A percentile compares a stretch with the other conserved stretches of the same genome.
These are phyloP conservation scores for Corinectria fuckeliana DNA, from an alignment of 2,329 filamentous ascomycete genomes.

Conservation along the genomic window DNA sequence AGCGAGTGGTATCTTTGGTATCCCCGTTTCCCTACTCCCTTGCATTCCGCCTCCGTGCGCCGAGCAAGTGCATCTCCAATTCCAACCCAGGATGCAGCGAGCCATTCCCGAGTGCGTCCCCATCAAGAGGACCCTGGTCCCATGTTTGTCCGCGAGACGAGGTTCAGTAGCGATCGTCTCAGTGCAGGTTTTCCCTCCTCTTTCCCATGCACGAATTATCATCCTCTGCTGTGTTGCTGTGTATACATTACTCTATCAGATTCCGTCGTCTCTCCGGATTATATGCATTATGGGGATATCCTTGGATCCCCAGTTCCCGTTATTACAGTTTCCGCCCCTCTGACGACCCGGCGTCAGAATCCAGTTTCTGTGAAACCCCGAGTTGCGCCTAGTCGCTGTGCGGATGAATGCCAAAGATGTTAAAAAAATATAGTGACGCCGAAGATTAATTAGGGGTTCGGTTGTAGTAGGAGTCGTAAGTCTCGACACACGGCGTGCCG, in stretches of 20 bases:
- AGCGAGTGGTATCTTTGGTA: conserved; percentile 51
- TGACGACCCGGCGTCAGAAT: conserved; percentile 39
- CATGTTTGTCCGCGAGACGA: conserved; percentile 24
- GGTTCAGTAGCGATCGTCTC: conserved; percentile 44
- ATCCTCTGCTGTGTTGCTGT: conserved; percentile 43
- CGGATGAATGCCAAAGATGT: conserved; percentile 50
- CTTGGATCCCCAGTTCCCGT: conserved; percentile 31
- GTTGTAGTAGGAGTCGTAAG: conserved; percentile 41
- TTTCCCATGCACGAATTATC: conserved; percentile 46
- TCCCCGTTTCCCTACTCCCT: conserved; percentile 30
- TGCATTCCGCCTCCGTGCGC: conserved; percentile 29
- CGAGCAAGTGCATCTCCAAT: conserved; percentile 31
- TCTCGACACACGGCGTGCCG: conserved; percentile 1
- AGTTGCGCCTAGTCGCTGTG: conserved; percentile 50
- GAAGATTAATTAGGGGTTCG: conserved; percentile 41
- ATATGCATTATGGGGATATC: conserved; percentile 40
- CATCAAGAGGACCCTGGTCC: conserved; percentile 30
- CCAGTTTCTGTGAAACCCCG: conserved; percentile 40
- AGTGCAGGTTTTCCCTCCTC: conserved; percentile 36
- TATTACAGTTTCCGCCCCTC: conserved; percentile 37
- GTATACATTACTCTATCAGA: conserved; percentile 51
- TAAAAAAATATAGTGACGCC: conserved; percentile 37
- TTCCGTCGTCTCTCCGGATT: conserved; percentile 35
- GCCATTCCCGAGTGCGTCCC: conserved; percentile 24
- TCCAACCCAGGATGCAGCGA: conserved; percentile 23